Conservation (phyloP, 1,284 basidiomycete genomes). For the Microbotryomycetes sp. region DNA sequence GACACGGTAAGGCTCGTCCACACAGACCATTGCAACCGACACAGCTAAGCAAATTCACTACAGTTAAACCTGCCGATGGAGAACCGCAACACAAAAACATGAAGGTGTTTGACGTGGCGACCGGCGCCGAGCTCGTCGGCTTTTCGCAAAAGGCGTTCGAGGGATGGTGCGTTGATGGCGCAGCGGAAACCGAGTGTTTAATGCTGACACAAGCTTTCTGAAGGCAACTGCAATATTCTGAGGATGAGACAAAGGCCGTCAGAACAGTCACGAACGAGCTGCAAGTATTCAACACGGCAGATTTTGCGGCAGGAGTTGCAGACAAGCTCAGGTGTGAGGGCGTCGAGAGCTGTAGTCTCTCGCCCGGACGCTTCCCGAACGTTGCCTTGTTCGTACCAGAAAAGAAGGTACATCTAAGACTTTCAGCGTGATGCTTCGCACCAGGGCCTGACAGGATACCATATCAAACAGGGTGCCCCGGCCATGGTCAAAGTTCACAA, state of each 20-base stretch:
- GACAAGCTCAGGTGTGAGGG: conserved; percentile 78
- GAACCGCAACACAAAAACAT: conserved; percentile 76
- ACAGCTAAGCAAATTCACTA: not conserved
- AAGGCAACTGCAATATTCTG: conserved; percentile 78
- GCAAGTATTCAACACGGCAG: conserved; percentile 73
- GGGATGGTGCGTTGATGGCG: conserved; percentile 50
- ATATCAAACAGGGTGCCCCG: conserved; percentile 81
- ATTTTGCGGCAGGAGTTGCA: conserved; percentile 68
- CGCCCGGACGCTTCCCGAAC: conserved; percentile 73
- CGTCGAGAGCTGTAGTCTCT: conserved; percentile 63
- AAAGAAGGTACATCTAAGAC: conserved; percentile 79
- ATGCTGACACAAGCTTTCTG: not conserved
- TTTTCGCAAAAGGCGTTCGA: conserved; percentile 79
- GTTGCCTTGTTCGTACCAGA: conserved; percentile 87
- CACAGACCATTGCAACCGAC: no score
- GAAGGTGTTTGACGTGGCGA: conserved; percentile 70
- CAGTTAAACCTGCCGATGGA: conserved; percentile 68
- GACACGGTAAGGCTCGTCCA: conserved; percentile 53
- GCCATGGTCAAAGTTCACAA: conserved; percentile 80
- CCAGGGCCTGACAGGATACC: no score
- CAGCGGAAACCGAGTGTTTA: not conserved
- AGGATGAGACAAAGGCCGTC: conserved; percentile 80
- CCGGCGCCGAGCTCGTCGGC: conserved; percentile 68
- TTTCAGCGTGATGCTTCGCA: no score
- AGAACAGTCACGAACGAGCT: conserved; percentile 76